phyloP scores from a whole-genome alignment of 768 basidiomycete species.

The Xanthoconium stramineum region DNA sequence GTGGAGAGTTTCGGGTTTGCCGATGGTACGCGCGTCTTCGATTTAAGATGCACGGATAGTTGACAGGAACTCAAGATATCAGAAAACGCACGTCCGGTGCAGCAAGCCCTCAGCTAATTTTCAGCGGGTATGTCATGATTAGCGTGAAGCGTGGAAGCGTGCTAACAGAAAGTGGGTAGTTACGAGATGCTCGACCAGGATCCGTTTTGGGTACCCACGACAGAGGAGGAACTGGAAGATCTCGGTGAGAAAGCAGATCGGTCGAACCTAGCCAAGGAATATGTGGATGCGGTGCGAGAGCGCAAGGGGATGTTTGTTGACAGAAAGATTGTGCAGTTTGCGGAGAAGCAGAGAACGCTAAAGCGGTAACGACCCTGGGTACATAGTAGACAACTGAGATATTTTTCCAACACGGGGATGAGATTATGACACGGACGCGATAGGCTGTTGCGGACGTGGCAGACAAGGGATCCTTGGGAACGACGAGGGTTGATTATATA shows the following conservation, averaged over 20 bases:
- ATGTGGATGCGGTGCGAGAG: slow-evolving; percentile 87
- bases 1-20: slow-evolving; percentile 98
- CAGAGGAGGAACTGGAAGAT: slow-evolving; percentile 95
- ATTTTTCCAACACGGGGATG: too few relatives aligned
- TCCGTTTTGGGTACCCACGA: slow-evolving; percentile 98
- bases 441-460: not conserved
- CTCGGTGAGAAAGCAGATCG: slow-evolving; percentile 95
- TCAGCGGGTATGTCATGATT: slow-evolving; percentile 69
- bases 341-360: slow-evolving; percentile 94
- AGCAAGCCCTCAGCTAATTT: slow-evolving; percentile 95
- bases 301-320: slow-evolving; percentile 97
- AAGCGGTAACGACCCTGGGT: slow-evolving; percentile 43
- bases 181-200: slow-evolving; percentile 93
- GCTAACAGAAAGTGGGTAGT: slow-evolving; percentile 38
- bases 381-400: too few relatives aligned
- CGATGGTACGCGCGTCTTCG: slow-evolving; percentile 57
- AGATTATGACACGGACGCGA: not conserved
- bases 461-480: slow-evolving; percentile 7
- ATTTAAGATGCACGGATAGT: not conserved
- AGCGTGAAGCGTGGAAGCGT: not conserved
- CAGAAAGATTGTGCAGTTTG: slow-evolving; percentile 89
- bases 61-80: slow-evolving; percentile 60
- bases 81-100: slow-evolving; percentile 95
- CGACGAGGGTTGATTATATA: slow-evolving; percentile 22
- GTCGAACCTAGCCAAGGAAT: slow-evolving; percentile 87